These are phyloP conservation scores for Neocallimastix lanati DNA, from an alignment of 192 early-diverging fungal genomes.

Conservation along the genomic window DNA sequence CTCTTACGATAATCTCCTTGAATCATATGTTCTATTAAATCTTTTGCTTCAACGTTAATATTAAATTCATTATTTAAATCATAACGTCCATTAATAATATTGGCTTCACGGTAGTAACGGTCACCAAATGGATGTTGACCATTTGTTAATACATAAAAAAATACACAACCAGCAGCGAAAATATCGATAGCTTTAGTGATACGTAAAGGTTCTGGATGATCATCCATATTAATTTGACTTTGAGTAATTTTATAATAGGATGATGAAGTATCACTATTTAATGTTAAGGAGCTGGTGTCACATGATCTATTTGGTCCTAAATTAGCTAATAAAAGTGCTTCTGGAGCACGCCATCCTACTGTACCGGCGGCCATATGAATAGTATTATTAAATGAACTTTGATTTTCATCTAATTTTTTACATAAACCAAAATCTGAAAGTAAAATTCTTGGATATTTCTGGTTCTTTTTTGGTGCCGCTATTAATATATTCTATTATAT, in stretches of 20 bases:
- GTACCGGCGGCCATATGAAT: conserved; percentile 63
- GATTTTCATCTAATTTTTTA: conserved; percentile 81
- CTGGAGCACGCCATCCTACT: conserved; percentile 91
- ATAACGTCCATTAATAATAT: conserved; percentile 62
- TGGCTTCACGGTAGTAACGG: conserved; percentile 68
- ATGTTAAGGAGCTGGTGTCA: neutral
- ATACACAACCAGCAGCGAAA: conserved; percentile 89
- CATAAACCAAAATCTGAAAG: conserved; percentile 96
- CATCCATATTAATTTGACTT: neutral
- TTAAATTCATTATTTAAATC: conserved; percentile 53
- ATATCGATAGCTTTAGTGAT: conserved; percentile 84
- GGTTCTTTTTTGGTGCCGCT: conserved; percentile 32
- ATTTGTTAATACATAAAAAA: conserved; percentile 73
- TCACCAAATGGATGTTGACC: conserved; percentile 96
- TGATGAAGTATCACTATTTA: neutral
- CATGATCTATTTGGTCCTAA: neutral
- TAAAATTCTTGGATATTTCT: conserved; percentile 44
- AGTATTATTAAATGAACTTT: conserved; percentile 88
- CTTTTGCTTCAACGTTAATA: conserved; percentile 53
- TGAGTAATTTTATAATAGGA: neutral
- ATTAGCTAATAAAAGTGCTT: conserved; percentile 36
- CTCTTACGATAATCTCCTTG: conserved; percentile 33
- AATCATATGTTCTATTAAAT: conserved; percentile 83
- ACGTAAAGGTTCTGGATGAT: conserved; percentile 10
- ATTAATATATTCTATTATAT: conserved; percentile 91